Conservation (phyloP, 2,329 filamentous ascomycete species). For the Gremmenia infestans region DNA sequence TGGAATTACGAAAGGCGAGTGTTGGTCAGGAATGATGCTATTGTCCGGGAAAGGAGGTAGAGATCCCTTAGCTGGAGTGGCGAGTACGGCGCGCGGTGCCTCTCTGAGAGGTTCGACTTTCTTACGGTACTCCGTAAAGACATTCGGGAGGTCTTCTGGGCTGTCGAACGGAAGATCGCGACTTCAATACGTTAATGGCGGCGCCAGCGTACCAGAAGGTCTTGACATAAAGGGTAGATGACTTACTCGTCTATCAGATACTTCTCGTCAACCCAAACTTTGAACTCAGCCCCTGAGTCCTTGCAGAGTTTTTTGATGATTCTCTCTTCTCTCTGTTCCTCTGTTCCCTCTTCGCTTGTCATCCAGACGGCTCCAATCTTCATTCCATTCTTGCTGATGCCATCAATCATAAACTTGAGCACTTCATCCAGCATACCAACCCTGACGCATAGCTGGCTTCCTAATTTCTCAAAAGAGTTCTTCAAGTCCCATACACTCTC, state of each 20-base stretch:
- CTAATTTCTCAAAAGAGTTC: conserved; percentile 49
- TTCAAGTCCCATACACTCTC: conserved; percentile 73
- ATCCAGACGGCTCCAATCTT: conserved; percentile 67
- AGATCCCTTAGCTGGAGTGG: conserved; percentile 43
- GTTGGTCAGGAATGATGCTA: conserved; percentile 51
- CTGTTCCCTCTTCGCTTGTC: conserved; percentile 62
- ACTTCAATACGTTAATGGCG: conserved; percentile 37
- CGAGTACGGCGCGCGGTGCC: conserved; percentile 53
- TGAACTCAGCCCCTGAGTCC: conserved; percentile 52
- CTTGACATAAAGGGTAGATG: background rate
- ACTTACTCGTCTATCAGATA: conserved; percentile 76
- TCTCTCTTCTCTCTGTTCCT: conserved; percentile 63
- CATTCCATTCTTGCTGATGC: conserved; percentile 33
- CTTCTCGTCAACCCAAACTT: conserved; percentile 68
- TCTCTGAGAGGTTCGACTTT: conserved; percentile 64
- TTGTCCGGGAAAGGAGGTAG: conserved; percentile 54
- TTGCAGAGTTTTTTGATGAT: conserved; percentile 49
- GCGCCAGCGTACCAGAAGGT: background rate
- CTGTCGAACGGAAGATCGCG: conserved; percentile 58
- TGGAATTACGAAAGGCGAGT: conserved; percentile 59
- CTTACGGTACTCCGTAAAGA: conserved; percentile 73
- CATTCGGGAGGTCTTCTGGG: conserved; percentile 60
- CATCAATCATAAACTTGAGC: conserved; percentile 51
- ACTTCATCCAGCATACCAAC: conserved; percentile 58
- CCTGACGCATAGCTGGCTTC: conserved; percentile 58